Conservation (phyloP, 2,329 filamentous ascomycete species). For the Decorospora gaudefroyi region DNA sequence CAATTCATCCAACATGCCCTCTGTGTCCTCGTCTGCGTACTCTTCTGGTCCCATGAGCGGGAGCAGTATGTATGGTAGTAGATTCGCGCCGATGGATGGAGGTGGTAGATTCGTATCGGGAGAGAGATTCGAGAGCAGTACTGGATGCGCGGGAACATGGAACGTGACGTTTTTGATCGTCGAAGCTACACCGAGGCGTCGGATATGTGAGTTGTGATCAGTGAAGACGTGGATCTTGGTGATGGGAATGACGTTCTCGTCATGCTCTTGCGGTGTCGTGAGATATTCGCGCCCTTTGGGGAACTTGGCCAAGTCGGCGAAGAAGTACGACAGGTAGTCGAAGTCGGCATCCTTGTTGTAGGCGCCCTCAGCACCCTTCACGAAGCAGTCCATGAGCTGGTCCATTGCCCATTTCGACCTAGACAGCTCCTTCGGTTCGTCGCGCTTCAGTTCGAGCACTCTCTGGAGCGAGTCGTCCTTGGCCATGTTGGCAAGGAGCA, state of each 20-base stretch:
- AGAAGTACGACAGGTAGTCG: constrained; percentile 92
- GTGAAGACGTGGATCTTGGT: constrained; percentile 95
- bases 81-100: constrained; percentile 70
- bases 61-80: constrained; percentile 85
- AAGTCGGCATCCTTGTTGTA: constrained; percentile 87
- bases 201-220: constrained; percentile 79
- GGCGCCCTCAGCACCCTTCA: constrained; percentile 80
- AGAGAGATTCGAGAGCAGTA: constrained; percentile 61
- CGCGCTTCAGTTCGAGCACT: constrained; percentile 70
- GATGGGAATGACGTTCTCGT: constrained; percentile 77
- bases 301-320: constrained; percentile 87
- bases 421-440: constrained; percentile 69
- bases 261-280: constrained; percentile 72
- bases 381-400: constrained; percentile 93
- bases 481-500: constrained; percentile 89
- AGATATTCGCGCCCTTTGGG: constrained; percentile 76
- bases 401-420: constrained; percentile 77
- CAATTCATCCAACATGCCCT: constrained; percentile 85
- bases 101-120: constrained; percentile 39
- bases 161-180: constrained; percentile 95
- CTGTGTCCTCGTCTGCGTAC: constrained; percentile 82
- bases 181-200: constrained; percentile 90
- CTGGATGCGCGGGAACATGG: constrained; percentile 71
- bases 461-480: constrained; percentile 76
- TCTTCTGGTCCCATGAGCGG: constrained; percentile 88